Evolutionary conservation across 139 green algal species (phyloP).

Genomic region (Parachlorella kessleri): DNA sequence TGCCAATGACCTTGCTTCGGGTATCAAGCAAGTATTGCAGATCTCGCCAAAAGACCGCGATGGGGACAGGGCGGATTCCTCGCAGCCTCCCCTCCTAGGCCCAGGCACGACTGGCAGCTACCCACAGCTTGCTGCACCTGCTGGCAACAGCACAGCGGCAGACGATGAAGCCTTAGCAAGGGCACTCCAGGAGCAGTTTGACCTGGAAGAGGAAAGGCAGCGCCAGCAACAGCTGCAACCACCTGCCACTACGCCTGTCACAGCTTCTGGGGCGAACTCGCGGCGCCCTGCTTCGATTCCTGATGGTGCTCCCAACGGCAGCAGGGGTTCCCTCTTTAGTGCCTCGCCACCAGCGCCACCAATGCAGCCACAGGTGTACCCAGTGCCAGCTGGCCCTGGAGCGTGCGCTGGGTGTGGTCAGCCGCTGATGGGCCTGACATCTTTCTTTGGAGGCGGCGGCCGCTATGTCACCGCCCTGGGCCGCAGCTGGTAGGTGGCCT

Average conservation of each 20-base stretch:
- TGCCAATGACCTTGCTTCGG: too few relatives aligned
- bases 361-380: not conserved
- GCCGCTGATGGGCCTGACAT: not conserved
- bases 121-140: too few relatives aligned
- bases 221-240: not conserved
- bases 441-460: not conserved
- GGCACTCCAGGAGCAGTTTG: conserved; percentile 3
- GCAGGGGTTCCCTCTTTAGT: too few relatives aligned
- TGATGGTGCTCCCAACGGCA: not conserved
- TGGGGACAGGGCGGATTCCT: too few relatives aligned
- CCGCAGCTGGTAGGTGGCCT: too few relatives aligned
- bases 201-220: not conserved
- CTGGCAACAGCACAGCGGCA: not conserved
- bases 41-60: too few relatives aligned
- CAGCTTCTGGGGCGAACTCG: not conserved
- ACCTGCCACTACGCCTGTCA: not conserved
- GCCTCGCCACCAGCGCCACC: not conserved
- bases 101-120: too few relatives aligned
- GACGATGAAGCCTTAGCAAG: not conserved
- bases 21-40: too few relatives aligned
- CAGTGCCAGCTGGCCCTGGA: not conserved
- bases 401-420: conserved; percentile 48
- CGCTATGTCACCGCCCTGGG: conserved; percentile 38
- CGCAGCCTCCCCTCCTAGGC: too few relatives aligned
- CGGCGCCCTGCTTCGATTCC: not conserved